These are phyloP conservation scores for Neoboletus magnificus DNA, from an alignment of 768 basidiomycete species.

Conservation along the genomic window DNA sequence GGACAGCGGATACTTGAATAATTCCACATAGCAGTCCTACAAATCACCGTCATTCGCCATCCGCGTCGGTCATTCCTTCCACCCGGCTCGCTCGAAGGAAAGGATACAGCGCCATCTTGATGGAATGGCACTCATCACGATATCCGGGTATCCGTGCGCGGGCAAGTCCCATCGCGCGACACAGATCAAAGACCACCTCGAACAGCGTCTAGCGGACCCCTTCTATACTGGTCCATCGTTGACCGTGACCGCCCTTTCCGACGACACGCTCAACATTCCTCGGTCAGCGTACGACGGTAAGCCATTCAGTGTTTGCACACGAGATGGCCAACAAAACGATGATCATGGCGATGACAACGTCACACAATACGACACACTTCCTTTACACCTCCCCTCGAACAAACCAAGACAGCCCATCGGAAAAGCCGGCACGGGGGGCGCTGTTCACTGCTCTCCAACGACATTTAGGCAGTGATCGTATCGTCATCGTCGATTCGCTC, in stretches of 20 bases:
- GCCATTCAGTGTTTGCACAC: constrained; percentile 9
- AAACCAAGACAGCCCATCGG: constrained; percentile 63
- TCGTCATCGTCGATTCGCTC: constrained; percentile 85
- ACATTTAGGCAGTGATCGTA: constrained; percentile 62
- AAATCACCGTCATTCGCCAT: background rate
- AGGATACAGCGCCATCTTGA: background rate
- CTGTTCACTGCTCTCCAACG: constrained; percentile 83
- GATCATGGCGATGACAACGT: background rate
- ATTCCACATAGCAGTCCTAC: background rate
- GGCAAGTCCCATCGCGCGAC: constrained; percentile 78
- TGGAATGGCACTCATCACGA: constrained; percentile 86
- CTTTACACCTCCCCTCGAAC: background rate
- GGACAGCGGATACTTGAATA: background rate
- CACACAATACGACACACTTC: background rate
- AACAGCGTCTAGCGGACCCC: constrained; percentile 45
- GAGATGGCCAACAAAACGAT: background rate
- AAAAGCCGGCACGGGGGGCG: constrained; percentile 84
- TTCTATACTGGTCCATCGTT: constrained; percentile 51
- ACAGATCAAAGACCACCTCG: constrained; percentile 60
- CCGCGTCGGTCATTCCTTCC: background rate
- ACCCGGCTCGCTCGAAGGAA: background rate
- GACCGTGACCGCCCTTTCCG: constrained; percentile 57
- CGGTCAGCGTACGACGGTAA: constrained; percentile 74
- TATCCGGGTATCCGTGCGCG: constrained; percentile 83
- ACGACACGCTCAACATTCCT: constrained; percentile 63